These are phyloP conservation scores for Fusarium scirpi DNA, from an alignment of 2,329 filamentous ascomycete genomes.

Conservation along the genomic window DNA sequence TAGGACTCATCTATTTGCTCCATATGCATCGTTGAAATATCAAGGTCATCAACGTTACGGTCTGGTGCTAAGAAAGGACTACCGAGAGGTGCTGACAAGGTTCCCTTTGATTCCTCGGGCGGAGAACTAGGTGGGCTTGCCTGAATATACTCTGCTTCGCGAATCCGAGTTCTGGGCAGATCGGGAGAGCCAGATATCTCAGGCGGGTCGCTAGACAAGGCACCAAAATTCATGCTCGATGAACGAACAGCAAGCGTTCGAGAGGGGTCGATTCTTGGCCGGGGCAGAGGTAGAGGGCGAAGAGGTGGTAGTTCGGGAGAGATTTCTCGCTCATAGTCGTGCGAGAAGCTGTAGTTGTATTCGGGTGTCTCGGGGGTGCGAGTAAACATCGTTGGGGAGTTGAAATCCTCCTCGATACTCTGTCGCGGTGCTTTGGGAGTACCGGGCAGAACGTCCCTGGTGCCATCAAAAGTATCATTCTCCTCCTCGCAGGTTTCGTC, in stretches of 20 bases:
- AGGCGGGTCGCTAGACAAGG: conserved; percentile 57
- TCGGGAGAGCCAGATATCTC: conserved; percentile 60
- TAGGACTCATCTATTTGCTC: conserved; percentile 60
- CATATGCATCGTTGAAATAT: conserved; percentile 55
- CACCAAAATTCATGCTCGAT: conserved; percentile 53
- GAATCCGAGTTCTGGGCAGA: conserved; percentile 47
- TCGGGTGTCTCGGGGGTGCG: conserved; percentile 40
- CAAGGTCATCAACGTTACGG: conserved; percentile 56
- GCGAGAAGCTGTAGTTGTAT: conserved; percentile 32
- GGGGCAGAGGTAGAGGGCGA: conserved; percentile 42
- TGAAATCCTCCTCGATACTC: conserved; percentile 28
- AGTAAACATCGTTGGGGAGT: conserved; percentile 13
- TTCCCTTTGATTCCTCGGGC: conserved; percentile 48
- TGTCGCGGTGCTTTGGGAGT: conserved; percentile 33
- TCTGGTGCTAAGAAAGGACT: conserved; percentile 59
- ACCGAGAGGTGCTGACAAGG: conserved; percentile 59
- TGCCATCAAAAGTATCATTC: conserved; percentile 29
- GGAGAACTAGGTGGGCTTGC: conserved; percentile 64
- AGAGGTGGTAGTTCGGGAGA: conserved; percentile 55
- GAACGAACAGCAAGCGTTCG: conserved; percentile 55
- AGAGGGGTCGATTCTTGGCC: conserved; percentile 51
- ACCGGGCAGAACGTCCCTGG: conserved; percentile 24
- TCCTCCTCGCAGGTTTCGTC: conserved; percentile 23
- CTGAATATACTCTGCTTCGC: conserved; percentile 52
- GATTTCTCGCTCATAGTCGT: conserved; percentile 45